Evolutionary conservation across 129 eudicot species (phyloP), one percentile per base, ranked within the genome.

Genomic region (Tagetes erecta): DNA sequence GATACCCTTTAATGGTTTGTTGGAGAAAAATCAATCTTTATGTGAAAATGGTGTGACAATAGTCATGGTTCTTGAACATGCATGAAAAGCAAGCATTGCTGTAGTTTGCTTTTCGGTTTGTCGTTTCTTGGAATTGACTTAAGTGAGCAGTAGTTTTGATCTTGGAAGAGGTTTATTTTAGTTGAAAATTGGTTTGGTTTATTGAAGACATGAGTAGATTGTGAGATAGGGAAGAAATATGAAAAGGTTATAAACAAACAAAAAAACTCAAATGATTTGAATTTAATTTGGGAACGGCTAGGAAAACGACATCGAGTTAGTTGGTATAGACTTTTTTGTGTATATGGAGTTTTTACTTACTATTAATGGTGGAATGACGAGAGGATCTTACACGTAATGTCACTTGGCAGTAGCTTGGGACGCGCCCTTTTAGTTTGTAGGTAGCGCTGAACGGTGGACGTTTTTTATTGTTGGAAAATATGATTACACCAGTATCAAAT

Each of bases 1-100:
- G 62, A 77, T 69, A n/a, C 75, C 36, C 6, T 68, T 77, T 37
- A 46, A 10, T 45, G 69, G 67, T 56, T 69, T 68, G 5, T 27
- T 31, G 79, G 40, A 49, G 38, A 75, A 20, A 8, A 44, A 8
- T 36, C 35, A 33, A 33, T 10, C n/a, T 52, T 52, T 42, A 44
- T 55, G 67, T 55, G 58, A 52, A 40, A 37, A 20, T 74, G 39
- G 52, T 58, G 52, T 58, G 77, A 9, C 46, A 6, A 6, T 42
- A 42, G 46, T 42, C 46, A 42, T 42, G 46, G 46, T 58, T 8
- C 58, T 40, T 40, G 77, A 35, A 63, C 63, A 42, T 42, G 8
- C 1, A 42, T 42, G 46, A 5, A 42, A 42, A 42, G 46, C 9
- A 41, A 41, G 45, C 37, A 59, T 33, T 4, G 13, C 59, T 44